A percentile compares a stretch with the other conserved stretches of the same genome.
Evolutionary conservation across 2,329 filamentous ascomycete species (phyloP).

Genomic region (Neurospora sp.): DNA sequence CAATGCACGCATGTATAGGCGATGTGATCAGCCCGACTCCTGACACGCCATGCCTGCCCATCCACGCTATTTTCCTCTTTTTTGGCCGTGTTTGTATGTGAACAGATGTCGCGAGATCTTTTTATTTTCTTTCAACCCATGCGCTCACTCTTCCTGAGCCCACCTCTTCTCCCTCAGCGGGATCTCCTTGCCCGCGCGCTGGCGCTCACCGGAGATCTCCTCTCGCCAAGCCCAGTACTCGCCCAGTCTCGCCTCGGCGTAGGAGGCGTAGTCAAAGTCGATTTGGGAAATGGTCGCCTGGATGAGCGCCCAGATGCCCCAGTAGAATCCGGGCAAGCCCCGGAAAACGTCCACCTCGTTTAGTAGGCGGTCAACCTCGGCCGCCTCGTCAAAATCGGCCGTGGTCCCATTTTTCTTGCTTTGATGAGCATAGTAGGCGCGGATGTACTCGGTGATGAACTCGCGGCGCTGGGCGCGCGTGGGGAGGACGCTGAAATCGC

Average conservation of each 20-base stretch:
- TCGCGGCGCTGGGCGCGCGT: slow-evolving; percentile 64
- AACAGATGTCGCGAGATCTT: not conserved
- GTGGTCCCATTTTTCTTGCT: slow-evolving; percentile 28
- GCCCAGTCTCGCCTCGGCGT: slow-evolving; percentile 74
- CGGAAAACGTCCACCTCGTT: slow-evolving; percentile 79
- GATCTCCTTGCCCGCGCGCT: slow-evolving; percentile 43
- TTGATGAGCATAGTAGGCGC: slow-evolving; percentile 55
- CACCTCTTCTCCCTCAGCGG: slow-evolving; percentile 72
- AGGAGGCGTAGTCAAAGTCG: slow-evolving; percentile 90
- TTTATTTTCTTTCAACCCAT: not conserved
- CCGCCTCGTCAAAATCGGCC: slow-evolving; percentile 38
- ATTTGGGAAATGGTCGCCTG: slow-evolving; percentile 92
- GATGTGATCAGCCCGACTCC: not conserved
- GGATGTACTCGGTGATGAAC: slow-evolving; percentile 78
- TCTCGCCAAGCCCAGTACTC: slow-evolving; percentile 93
- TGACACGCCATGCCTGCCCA: not conserved
- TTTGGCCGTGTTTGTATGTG: not conserved
- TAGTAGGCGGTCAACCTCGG: slow-evolving; percentile 60
- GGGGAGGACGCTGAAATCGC: slow-evolving; percentile 77
- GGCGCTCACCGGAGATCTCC: slow-evolving; percentile 56
- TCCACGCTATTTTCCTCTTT: not conserved
- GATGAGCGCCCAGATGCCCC: slow-evolving; percentile 94
- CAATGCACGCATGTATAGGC: not conserved
- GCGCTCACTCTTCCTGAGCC: slow-evolving; percentile 42
- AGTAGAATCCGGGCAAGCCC: slow-evolving; percentile 80